Evolutionary conservation across 768 basidiomycete species (phyloP), one percentile per base, ranked within the genome.

Genomic region (Cystofilobasidium capitatum): DNA sequence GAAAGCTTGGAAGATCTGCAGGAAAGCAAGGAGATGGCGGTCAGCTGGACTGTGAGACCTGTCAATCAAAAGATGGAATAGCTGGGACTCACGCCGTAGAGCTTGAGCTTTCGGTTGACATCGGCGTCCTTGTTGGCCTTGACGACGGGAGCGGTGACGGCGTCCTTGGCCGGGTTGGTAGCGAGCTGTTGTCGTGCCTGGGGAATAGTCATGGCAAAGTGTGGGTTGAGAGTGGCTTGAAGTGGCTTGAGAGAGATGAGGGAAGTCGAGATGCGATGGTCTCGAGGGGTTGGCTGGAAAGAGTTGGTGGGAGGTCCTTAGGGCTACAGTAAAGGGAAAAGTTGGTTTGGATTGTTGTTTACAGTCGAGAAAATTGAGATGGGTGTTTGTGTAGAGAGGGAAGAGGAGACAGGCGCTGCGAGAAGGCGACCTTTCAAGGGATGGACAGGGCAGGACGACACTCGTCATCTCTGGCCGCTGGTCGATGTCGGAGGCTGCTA

Each of bases 71-170:
- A 51, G 8, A 6, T 58, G 0, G 55, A 35, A 22, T 22, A 58
- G n/a, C 36, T 0, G 16, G 26, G 17, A 60, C 68, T 40, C 29
- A 69, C 84, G 71, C 87, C 89, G 74, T 86, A 93, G 51, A 94
- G 79, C 62, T 84, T 84, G 64, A 94, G 81, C 84, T 94, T 94
- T 72, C 89, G 82, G 72, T 89, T 84, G 69, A 92, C 82, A 75
- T 93, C 91, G 7, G 82, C 84, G 14, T 86, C 84, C 73, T 85
- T 84, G 55, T 76, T 77, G 9, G 74, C 76, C 68, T 81, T 84
- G 76, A 88, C 81, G 64, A 83, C 81, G 22, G 91, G 88, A 37
- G 80, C 81, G 45, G 85, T 83, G 63, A 91, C 89, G 54, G 85
- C 81, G 71, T 81, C 82, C 73, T 79, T 74, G 58, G 71, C 67